Evolutionary conservation across 371 early-diverging fungal species (phyloP), one percentile per base, ranked within the genome.

Genomic region (Mortierella sp.): DNA sequence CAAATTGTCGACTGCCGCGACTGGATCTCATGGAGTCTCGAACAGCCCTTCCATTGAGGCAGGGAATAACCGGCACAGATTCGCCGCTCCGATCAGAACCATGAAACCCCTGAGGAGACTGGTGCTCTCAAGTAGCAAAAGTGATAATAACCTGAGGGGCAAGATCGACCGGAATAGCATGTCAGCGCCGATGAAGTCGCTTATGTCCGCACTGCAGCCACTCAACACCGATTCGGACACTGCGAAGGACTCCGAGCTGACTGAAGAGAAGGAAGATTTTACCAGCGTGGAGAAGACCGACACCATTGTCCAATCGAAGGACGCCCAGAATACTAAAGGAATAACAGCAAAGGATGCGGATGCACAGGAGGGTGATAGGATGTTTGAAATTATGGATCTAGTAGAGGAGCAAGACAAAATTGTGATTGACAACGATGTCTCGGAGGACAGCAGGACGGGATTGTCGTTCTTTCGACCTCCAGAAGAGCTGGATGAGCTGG

Each of bases 131-230:
- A 75, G 31, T 46, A 75, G 69, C 65, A 69, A 64, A 34, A 61
- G 76, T 32, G 76, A 75, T n/a, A 64, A 60, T 34, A 72, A 72
- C 21, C 56, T 72, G 14, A 59, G 44, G 43, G 48, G 37, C 4
- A 66, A 30, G 26, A 59, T 66, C 24, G 66, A 66, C 43, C 46
- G 39, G 27, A 28, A 39, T 28, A 51, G 49, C 41, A 66, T 66
- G 59, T 63, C 76, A 6, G 47, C 49, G 15, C 52, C 64, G 4
- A 15, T 69, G 56, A 53, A 32, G 41, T 41, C 76, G 1, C 56
- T 73, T 7, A 34, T 56, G 21, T 48, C 55, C 1, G 54, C 64
- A 0, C 30, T 71, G 3, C 31, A 6, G 31, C 26, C 55, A 11
- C 15, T 23, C 8, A 39, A 37, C 6, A 30, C 47, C 7, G 41